These are phyloP conservation scores for Cladosporium halotolerans DNA, from an alignment of 2,329 filamentous ascomycete genomes.

Conservation along the genomic window DNA sequence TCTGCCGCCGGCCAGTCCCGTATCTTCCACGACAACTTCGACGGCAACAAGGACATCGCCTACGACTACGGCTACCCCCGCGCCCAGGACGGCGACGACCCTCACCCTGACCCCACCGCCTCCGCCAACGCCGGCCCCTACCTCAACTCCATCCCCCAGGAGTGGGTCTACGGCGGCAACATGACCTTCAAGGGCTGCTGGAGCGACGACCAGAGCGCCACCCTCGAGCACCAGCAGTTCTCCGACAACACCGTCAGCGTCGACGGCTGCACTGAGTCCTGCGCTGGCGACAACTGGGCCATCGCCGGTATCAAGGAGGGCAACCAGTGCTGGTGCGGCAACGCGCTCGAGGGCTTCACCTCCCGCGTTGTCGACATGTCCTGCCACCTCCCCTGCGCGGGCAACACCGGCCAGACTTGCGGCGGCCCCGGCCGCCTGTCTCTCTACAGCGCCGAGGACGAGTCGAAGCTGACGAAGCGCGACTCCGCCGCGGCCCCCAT, in stretches of 20 bases:
- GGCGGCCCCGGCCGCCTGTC: constrained; percentile 22
- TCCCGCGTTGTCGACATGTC: constrained; percentile 23
- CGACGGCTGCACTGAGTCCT: constrained; percentile 25
- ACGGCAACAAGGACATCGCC: constrained; percentile 23
- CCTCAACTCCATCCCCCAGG: constrained; percentile 9
- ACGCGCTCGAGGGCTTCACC: constrained; percentile 19
- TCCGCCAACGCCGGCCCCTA: neutral
- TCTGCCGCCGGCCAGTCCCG: constrained; percentile 27
- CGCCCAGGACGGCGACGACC: constrained; percentile 25
- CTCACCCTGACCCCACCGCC: constrained; percentile 4
- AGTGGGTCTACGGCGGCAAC: constrained; percentile 21
- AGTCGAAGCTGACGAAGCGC: neutral
- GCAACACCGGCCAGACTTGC: constrained; percentile 26
- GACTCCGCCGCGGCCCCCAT: neutral
- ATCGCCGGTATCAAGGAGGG: constrained; percentile 30
- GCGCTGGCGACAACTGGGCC: constrained; percentile 24
- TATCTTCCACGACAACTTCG: constrained; percentile 32
- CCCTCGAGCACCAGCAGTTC: constrained; percentile 21
- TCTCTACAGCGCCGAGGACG: constrained; percentile 15
- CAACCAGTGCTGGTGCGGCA: constrained; percentile 30
- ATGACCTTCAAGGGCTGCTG: constrained; percentile 33
- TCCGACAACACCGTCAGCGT: constrained; percentile 22
- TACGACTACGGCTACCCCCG: constrained; percentile 31
- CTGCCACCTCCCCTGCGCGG: constrained; percentile 26
- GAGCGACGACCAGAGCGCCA: constrained; percentile 22